A percentile compares a stretch with the other conserved stretches of the same genome.
Evolutionary conservation across 73 alveolate species (phyloP).

Genomic region (Paramecium primaurelia): DNA sequence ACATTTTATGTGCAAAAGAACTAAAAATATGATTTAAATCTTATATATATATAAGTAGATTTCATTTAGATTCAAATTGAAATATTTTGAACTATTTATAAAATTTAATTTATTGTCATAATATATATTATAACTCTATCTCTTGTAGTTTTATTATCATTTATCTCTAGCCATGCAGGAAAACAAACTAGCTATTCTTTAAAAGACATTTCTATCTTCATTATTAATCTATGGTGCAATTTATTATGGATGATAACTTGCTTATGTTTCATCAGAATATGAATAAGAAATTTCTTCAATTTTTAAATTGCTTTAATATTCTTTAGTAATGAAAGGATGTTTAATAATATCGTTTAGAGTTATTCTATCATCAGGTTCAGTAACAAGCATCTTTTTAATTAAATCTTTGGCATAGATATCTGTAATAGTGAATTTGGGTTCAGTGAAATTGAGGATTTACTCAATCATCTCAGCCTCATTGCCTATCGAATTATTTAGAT

Average conservation of each 20-base stretch:
- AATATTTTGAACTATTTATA: too few relatives aligned
- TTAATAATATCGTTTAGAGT: not conserved
- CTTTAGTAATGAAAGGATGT: not conserved
- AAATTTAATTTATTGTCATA: not conserved
- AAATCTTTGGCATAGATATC: not conserved
- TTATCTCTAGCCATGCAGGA: not conserved
- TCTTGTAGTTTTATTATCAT: not conserved
- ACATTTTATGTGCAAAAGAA: not conserved
- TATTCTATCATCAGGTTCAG: not conserved
- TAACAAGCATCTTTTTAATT: not conserved
- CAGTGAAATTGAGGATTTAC: not conserved
- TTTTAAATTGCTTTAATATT: not conserved
- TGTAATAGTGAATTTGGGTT: not conserved
- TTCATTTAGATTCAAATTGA: not conserved
- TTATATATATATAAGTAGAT: not conserved
- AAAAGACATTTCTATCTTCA: not conserved
- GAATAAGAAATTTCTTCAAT: not conserved
- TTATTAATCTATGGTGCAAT: not conserved
- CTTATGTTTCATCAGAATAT: not conserved
- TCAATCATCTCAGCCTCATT: constrained; percentile 16
- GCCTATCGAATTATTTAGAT: not conserved
- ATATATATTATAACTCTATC: not conserved
- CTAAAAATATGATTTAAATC: not conserved
- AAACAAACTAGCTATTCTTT: not conserved
- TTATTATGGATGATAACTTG: not conserved